These are phyloP conservation scores for Fistulifera pelliculosa DNA, from an alignment of 108 stramenopile genomes.

Conservation along the genomic window DNA sequence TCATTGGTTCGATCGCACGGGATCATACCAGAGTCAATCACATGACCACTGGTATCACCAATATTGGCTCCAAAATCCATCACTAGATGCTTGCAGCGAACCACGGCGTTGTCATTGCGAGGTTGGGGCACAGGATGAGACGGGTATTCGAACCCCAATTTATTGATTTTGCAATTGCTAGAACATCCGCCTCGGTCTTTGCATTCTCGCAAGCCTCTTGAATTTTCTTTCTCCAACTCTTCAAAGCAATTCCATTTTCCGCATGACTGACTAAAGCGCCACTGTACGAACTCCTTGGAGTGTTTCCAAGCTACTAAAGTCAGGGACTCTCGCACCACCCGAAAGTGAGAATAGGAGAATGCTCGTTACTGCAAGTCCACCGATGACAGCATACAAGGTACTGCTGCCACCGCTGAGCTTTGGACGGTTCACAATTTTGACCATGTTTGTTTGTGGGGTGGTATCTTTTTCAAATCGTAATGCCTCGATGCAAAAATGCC, in stretches of 20 bases:
- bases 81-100: conserved; percentile 19
- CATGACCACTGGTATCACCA: conserved; percentile 28
- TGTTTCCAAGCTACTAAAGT: no score
- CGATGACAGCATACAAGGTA: no score
- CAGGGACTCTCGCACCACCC: no score
- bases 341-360: no score
- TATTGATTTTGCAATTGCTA: not conserved
- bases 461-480: no score
- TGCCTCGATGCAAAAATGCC: no score
- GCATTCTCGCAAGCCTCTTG: not conserved
- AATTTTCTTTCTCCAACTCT: not conserved
- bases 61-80: conserved; percentile 37
- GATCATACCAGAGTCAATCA: conserved; percentile 26
- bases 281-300: no score
- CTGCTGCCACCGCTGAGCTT: no score
- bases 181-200: not conserved
- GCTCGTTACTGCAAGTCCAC: no score
- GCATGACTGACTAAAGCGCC: no score
- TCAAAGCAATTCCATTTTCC: not conserved
- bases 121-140: not conserved
- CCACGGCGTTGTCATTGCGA: not conserved
- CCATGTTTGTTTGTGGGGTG: no score
- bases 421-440: no score
- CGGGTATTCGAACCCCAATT: not conserved
- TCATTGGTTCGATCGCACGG: conserved; percentile 10